Percentiles rank a stretch among this genome's conserved stretches.
These are phyloP conservation scores for Fusarium bulbicola DNA, from an alignment of 2,329 filamentous ascomycete species.

Conservation along the genomic window DNA sequence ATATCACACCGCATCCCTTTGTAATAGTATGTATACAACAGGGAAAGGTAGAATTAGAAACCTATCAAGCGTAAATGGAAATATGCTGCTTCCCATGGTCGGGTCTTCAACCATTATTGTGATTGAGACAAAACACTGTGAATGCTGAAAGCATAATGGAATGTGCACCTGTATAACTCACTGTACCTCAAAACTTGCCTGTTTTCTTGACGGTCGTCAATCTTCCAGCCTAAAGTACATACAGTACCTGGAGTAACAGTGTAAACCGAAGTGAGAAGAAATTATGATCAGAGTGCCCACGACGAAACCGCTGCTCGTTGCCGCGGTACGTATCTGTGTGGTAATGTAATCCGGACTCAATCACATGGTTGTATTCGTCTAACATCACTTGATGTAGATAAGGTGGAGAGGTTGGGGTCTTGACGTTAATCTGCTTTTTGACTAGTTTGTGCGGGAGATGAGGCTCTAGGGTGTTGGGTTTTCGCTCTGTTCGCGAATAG, in stretches of 20 bases:
- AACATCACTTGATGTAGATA: constrained; percentile 41
- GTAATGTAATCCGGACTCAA: constrained; percentile 12
- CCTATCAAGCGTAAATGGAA: not conserved
- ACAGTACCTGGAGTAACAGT: not conserved
- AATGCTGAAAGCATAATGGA: constrained; percentile 1
- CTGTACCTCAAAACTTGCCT: not conserved
- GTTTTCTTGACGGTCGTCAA: not conserved
- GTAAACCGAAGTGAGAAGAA: not conserved
- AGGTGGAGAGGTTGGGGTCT: constrained; percentile 26
- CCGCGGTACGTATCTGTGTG: not conserved
- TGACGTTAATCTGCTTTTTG: constrained; percentile 32
- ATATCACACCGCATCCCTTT: constrained; percentile 25
- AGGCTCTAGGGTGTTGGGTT: constrained; percentile 27
- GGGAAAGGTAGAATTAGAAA: not conserved
- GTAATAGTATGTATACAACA: not conserved
- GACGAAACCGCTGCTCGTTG: not conserved
- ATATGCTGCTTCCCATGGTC: not conserved
- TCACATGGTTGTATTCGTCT: constrained; percentile 41
- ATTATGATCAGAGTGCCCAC: not conserved
- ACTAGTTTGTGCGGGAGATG: constrained; percentile 35
- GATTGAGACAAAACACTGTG: not conserved
- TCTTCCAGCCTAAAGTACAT: not conserved
- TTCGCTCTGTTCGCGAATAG: constrained; percentile 21
- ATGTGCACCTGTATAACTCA: not conserved
- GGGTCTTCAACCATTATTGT: not conserved